Base-by-base conservation (phyloP, 129 eudicot species). In the Solidago caesia region DNA sequence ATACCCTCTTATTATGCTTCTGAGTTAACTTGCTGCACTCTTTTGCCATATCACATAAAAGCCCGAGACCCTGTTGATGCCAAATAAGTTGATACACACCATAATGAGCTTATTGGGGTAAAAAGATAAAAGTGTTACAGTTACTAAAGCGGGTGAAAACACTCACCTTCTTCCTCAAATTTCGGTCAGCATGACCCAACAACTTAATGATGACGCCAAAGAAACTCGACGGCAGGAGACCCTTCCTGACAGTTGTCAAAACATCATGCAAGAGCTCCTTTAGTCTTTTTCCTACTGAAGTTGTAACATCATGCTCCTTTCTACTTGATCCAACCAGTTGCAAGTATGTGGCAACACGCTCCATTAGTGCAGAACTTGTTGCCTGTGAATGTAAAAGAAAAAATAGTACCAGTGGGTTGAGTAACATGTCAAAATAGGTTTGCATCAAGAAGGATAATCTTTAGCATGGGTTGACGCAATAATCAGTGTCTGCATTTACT, bases 1-100 rank as follows among this genome's bases (percentile, higher is more conserved):
- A 13, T 45, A 67, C 84, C 80, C 59, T 86, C 73, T 77, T 88
- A 44, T 70, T 84, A 66, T 79, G 73, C 82, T 88, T 88, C 39
- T 76, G 71, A 66, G 71, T 77, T 64, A 72, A 58, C 1, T 71
- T 45, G 60, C 74, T 84, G 75, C 74, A 55, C 44, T 87, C 91
- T 82, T 87, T 94, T 71, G 86, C 79, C 72, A 96, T 84, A 73
- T 90, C 96, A 74, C 85, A 88, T 45, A 94, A 64, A 75, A 91
- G 82, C 65, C 87, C 88, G 15, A 94, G 92, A 74, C 93, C 98
- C 97, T 92, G 87, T 76, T 75, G 21, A 71, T 58, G 59, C 47
- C 42, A 64, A 68, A 80, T 52, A 11, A 78, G 49, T 55, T 51
- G 71, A 61, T 74, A 57, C 11, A 27, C 41, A 8, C 5, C 27